phyloP scores from a whole-genome alignment of 192 early-diverging fungal species.

The Backusella australiensis region DNA sequence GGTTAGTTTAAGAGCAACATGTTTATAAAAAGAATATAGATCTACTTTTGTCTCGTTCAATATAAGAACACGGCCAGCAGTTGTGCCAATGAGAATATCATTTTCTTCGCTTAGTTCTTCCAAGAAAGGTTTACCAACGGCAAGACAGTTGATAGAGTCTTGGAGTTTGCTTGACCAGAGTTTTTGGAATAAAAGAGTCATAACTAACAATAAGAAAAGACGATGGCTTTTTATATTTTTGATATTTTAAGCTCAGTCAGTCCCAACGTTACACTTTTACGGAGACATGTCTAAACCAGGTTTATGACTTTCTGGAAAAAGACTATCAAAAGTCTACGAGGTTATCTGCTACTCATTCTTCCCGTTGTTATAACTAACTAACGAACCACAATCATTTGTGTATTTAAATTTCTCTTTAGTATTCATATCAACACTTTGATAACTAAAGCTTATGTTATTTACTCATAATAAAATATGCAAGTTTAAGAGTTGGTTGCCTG shows the following conservation, averaged over 20 bases:
- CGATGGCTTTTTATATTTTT: not conserved
- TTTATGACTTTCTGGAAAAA: no score
- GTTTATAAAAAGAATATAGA: not conserved
- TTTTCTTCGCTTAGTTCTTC: slow-evolving; percentile 35
- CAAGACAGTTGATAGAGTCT: slow-evolving; percentile 30
- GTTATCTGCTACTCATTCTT: no score
- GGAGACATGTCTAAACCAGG: no score
- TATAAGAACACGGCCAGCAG: slow-evolving; percentile 28
- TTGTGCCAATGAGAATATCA: slow-evolving; percentile 34
- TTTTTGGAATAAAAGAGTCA: slow-evolving; percentile 11
- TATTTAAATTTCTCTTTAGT: no score
- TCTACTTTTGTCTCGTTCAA: slow-evolving; percentile 36
- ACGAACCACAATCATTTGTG: no score
- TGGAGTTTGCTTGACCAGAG: slow-evolving; percentile 26
- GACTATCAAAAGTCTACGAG: no score
- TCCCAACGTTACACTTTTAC: no score
- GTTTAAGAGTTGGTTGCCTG: no score
- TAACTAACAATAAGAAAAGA: not conserved
- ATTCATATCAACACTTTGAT: no score
- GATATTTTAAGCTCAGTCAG: not conserved
- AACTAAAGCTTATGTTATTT: no score
- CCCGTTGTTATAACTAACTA: no score
- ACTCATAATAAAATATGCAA: no score
- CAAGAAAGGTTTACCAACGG: slow-evolving; percentile 36
- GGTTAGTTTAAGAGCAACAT: not conserved